Evolutionary conservation across 2,329 filamentous ascomycete genomes (phyloP).

Genomic region (Aureobasidium musti): DNA sequence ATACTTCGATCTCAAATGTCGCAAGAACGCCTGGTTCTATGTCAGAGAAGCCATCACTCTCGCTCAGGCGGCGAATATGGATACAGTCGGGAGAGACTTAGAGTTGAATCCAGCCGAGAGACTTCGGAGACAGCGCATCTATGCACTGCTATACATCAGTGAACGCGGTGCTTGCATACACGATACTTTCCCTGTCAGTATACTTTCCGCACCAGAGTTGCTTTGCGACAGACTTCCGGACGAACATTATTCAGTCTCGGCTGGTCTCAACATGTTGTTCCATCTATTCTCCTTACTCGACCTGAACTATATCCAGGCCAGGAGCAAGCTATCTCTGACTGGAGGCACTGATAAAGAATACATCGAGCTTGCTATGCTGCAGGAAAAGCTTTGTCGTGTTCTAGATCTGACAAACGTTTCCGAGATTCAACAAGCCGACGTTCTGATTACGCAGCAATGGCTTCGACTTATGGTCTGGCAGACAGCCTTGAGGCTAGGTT

Average conservation of each 20-base stretch:
- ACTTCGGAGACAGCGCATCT: constrained; percentile 28
- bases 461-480: constrained; percentile 34
- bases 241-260: constrained; percentile 30
- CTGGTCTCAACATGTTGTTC: constrained; percentile 30
- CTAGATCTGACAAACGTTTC: constrained; percentile 27
- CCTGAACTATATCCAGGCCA: constrained; percentile 26
- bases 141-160: constrained; percentile 33
- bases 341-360: background rate
- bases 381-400: constrained; percentile 11
- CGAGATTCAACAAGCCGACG: constrained; percentile 32
- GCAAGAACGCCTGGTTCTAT: constrained; percentile 33
- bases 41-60: constrained; percentile 33
- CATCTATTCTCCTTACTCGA: constrained; percentile 32
- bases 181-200: constrained; percentile 32
- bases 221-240: constrained; percentile 21
- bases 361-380: background rate
- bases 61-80: constrained; percentile 21
- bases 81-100: background rate
- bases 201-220: constrained; percentile 24
- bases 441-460: constrained; percentile 34
- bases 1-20: constrained; percentile 33
- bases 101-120: constrained; percentile 11
- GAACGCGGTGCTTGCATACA: constrained; percentile 32
- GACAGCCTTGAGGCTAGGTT: constrained; percentile 30
- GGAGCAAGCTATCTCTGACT: background rate